A percentile compares a stretch with the other conserved stretches of the same genome.
Evolutionary conservation across 2,329 filamentous ascomycete species (phyloP).

Genomic region (Aurifilum marmelostoma): DNA sequence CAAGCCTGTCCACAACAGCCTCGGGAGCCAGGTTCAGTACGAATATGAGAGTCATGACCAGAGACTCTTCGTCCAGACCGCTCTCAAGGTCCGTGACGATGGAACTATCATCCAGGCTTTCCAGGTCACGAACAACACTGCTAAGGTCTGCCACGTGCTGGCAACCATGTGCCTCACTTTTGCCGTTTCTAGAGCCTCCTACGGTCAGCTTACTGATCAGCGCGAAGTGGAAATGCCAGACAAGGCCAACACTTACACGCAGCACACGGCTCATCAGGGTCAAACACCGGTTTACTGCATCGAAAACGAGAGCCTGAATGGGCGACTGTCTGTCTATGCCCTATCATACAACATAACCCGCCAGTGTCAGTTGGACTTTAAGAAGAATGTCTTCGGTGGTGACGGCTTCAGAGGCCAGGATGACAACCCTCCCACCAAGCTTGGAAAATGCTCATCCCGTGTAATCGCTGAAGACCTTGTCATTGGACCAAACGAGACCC

Average conservation of each 20-base stretch:
- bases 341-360: conserved; percentile 11
- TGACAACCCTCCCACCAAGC: neutral
- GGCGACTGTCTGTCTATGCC: conserved; percentile 1
- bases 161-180: conserved; percentile 22
- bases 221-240: conserved; percentile 29
- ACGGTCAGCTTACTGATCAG: conserved; percentile 32
- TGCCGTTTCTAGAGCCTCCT: conserved; percentile 32
- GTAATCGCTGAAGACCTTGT: neutral
- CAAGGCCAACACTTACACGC: conserved; percentile 18
- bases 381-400: neutral
- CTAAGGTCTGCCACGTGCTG: neutral
- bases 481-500: neutral
- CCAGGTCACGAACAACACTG: conserved; percentile 23
- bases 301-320: conserved; percentile 22
- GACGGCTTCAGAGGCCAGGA: neutral
- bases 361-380: neutral
- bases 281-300: conserved; percentile 11
- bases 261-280: neutral
- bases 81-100: conserved; percentile 16
- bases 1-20: conserved; percentile 16
- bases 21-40: conserved; percentile 18
- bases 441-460: neutral
- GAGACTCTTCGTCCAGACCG: conserved; percentile 10
- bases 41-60: conserved; percentile 6
- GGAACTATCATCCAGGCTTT: conserved; percentile 27